These are phyloP conservation scores for Serendipita sp. DNA, from an alignment of 768 basidiomycete genomes.

Conservation along the genomic window DNA sequence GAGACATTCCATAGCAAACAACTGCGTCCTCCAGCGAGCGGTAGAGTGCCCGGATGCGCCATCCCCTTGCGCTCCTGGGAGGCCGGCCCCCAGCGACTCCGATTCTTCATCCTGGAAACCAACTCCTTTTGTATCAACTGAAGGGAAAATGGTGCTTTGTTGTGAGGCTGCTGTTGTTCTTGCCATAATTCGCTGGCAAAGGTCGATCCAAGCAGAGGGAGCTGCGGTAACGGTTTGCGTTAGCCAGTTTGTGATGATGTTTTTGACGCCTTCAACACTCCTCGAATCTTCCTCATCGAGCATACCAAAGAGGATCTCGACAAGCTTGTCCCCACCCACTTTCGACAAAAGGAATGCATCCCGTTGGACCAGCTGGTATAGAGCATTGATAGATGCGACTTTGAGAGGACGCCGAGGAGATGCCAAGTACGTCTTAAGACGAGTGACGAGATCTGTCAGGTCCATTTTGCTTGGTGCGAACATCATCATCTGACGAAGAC, in stretches of 20 bases:
- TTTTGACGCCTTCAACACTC: slow-evolving; percentile 80
- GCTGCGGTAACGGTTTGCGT: slow-evolving; percentile 86
- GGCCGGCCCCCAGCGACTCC: slow-evolving; percentile 60
- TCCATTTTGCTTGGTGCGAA: slow-evolving; percentile 78
- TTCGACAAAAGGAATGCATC: slow-evolving; percentile 86
- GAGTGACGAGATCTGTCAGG: slow-evolving; percentile 61
- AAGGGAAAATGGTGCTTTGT: slow-evolving; percentile 29
- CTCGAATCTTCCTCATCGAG: slow-evolving; percentile 69
- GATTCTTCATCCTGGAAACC: slow-evolving; percentile 77
- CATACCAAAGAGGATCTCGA: slow-evolving; percentile 89
- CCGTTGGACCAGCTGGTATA: slow-evolving; percentile 94
- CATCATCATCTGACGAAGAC: slow-evolving; percentile 93
- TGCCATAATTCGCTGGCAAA: slow-evolving; percentile 95
- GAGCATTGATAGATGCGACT: slow-evolving; percentile 84
- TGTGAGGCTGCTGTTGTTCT: slow-evolving; percentile 76
- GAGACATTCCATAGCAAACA: slow-evolving; percentile 85
- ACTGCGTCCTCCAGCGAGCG: slow-evolving; percentile 90
- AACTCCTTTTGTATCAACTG: slow-evolving; percentile 34
- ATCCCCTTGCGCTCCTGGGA: slow-evolving; percentile 26
- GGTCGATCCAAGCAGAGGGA: slow-evolving; percentile 94
- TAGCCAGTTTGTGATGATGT: slow-evolving; percentile 88
- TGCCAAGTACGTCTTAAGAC: slow-evolving; percentile 62
- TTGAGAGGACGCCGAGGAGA: slow-evolving; percentile 76
- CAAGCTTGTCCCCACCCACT: slow-evolving; percentile 83
- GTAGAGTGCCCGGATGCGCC: slow-evolving; percentile 31